These are phyloP conservation scores for Ottelia alismoides DNA, from an alignment of 106 monocot genomes.

Conservation along the genomic window DNA sequence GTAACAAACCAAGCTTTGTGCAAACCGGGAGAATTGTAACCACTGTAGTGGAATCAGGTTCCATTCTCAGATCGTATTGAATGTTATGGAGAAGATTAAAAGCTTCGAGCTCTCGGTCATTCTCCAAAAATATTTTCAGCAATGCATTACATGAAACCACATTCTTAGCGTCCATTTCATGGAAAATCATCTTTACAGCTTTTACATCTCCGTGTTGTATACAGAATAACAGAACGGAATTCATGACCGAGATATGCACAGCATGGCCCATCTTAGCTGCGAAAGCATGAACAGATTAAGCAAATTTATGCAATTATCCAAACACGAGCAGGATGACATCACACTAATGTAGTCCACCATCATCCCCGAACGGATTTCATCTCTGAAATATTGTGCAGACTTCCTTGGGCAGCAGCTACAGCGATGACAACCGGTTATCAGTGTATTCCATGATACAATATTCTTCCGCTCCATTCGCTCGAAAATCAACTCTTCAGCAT, in stretches of 20 bases:
- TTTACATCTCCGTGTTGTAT: constrained; percentile 18
- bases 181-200: constrained; percentile 33
- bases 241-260: constrained; percentile 22
- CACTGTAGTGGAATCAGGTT: constrained; percentile 45
- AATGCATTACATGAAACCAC: constrained; percentile 64
- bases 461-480: constrained; percentile 27
- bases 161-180: constrained; percentile 13
- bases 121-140: constrained; percentile 33
- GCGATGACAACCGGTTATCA: constrained; percentile 37
- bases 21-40: constrained; percentile 27
- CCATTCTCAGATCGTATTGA: constrained; percentile 4
- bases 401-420: constrained; percentile 15
- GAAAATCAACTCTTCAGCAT: constrained; percentile 27
- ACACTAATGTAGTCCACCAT: constrained; percentile 33
- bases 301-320: constrained; percentile 13
- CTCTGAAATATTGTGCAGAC: constrained; percentile 23
- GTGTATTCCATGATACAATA: constrained; percentile 42
- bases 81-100: constrained; percentile 26
- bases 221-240: constrained; percentile 52
- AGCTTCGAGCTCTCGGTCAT: constrained; percentile 18
- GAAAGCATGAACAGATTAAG: constrained; percentile 27
- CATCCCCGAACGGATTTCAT: constrained; percentile 17
- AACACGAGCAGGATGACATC: constrained; percentile 30
- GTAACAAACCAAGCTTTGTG: constrained; percentile 18
- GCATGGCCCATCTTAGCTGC: constrained; percentile 25